These are phyloP conservation scores for Talaromyces sp. DNA, from an alignment of 2,329 filamentous ascomycete species.

Conservation along the genomic window DNA sequence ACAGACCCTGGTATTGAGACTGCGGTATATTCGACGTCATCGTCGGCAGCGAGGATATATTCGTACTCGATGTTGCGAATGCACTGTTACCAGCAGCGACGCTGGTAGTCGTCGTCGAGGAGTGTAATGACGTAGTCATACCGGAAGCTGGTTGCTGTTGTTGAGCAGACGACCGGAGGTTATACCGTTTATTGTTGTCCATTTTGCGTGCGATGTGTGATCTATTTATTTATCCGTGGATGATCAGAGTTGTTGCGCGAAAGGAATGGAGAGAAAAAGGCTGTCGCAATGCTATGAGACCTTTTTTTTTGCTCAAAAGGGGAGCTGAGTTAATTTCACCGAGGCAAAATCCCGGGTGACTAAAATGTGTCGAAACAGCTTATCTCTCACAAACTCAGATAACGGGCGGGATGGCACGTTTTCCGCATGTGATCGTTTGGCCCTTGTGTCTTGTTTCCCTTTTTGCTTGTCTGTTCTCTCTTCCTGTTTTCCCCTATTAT, in stretches of 20 bases:
- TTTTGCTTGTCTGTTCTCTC: neutral
- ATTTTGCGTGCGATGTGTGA: neutral
- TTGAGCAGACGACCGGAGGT: constrained; percentile 7
- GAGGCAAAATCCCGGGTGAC: neutral
- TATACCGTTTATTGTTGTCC: constrained; percentile 8
- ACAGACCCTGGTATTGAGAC: neutral
- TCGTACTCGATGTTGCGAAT: neutral
- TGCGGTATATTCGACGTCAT: neutral
- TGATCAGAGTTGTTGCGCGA: neutral
- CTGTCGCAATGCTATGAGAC: neutral
- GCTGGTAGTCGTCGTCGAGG: constrained; percentile 1
- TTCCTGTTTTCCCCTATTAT: neutral
- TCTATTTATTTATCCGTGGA: neutral
- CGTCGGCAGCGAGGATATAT: neutral
- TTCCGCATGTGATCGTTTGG: neutral
- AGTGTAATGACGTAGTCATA: neutral
- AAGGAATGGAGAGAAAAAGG: neutral
- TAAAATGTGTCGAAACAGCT: neutral
- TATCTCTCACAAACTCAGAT: neutral
- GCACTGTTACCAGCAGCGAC: neutral
- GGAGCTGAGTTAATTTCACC: neutral
- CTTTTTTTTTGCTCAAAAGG: neutral
- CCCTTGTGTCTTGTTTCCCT: neutral
- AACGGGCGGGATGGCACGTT: neutral
- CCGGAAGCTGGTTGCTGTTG: neutral